phyloP scores from a whole-genome alignment of 176 grass and related monocot genomes.

The Eragrostis nindensis region DNA sequence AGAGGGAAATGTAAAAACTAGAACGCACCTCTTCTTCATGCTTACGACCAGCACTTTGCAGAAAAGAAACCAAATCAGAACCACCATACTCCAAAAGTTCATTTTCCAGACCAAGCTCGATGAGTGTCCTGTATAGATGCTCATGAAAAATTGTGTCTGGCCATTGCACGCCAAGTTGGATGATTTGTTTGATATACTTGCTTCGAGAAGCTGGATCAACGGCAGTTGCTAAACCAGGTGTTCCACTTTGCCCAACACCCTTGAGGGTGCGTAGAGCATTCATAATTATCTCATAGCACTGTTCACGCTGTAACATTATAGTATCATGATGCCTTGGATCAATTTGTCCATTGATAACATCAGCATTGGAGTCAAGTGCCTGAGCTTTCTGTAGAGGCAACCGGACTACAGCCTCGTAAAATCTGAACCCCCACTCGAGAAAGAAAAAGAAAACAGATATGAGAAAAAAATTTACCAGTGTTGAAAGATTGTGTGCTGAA shows the following conservation, averaged over 20 bases:
- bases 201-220: constrained; percentile 81
- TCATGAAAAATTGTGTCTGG: constrained; percentile 85
- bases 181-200: constrained; percentile 83
- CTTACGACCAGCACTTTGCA: constrained; percentile 83
- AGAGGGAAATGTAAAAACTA: constrained; percentile 32
- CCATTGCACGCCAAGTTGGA: constrained; percentile 87
- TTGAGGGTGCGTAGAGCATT: constrained; percentile 76
- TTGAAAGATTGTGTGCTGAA: constrained; percentile 23
- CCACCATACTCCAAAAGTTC: constrained; percentile 96
- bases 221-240: constrained; percentile 46
- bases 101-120: constrained; percentile 87
- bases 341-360: constrained; percentile 62
- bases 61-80: constrained; percentile 89
- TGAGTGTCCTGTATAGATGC: constrained; percentile 83
- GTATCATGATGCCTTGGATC: constrained; percentile 58
- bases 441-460: constrained; percentile 30
- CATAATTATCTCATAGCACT: constrained; percentile 90
- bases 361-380: constrained; percentile 69
- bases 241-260: constrained; percentile 57
- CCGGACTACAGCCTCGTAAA: constrained; percentile 88
- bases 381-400: constrained; percentile 92
- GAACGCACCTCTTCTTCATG: constrained; percentile 60
- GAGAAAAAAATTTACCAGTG: background rate
- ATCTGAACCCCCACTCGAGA: constrained; percentile 52
- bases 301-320: constrained; percentile 59